Percentiles rank a stretch among this genome's conserved stretches.
Evolutionary conservation across 768 basidiomycete genomes (phyloP).

Genomic region (Leccinum imitatum): DNA sequence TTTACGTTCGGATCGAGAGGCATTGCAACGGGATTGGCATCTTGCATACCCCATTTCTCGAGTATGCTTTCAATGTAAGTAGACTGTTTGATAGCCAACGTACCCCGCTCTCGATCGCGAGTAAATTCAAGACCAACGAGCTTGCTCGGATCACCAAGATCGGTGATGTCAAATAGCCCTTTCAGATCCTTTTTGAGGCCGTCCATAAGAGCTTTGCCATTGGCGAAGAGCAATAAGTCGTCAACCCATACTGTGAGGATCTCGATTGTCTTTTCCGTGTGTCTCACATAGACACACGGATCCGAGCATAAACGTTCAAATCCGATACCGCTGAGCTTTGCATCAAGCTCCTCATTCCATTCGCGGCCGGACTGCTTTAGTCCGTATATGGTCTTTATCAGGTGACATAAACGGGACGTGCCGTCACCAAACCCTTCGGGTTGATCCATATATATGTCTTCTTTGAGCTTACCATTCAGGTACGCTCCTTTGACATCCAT

Average conservation of each 20-base stretch:
- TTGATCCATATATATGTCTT: neutral
- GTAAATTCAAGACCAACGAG: constrained; percentile 19
- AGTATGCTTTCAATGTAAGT: neutral
- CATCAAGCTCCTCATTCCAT: neutral
- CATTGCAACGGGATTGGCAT: neutral
- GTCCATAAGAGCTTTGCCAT: neutral
- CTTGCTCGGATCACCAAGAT: constrained; percentile 20
- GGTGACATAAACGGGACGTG: neutral
- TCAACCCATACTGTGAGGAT: constrained; percentile 26
- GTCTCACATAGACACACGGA: constrained; percentile 4
- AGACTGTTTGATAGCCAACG: neutral
- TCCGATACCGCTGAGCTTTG: neutral
- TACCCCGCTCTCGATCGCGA: neutral
- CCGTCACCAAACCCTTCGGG: neutral
- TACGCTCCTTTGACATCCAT: neutral
- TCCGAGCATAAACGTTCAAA: neutral
- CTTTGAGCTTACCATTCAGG: neutral
- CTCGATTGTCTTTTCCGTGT: neutral
- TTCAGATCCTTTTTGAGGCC: constrained; percentile 1
- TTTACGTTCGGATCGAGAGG: neutral
- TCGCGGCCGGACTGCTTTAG: neutral
- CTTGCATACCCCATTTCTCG: neutral
- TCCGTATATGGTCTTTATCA: neutral
- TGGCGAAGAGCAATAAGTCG: constrained; percentile 4
- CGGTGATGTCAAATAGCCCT: constrained; percentile 5